Percentiles rank a stretch among this genome's conserved stretches.
These are phyloP conservation scores for Hyphochytrium catenoides DNA, from an alignment of 352 stramenopile species.

Conservation along the genomic window DNA sequence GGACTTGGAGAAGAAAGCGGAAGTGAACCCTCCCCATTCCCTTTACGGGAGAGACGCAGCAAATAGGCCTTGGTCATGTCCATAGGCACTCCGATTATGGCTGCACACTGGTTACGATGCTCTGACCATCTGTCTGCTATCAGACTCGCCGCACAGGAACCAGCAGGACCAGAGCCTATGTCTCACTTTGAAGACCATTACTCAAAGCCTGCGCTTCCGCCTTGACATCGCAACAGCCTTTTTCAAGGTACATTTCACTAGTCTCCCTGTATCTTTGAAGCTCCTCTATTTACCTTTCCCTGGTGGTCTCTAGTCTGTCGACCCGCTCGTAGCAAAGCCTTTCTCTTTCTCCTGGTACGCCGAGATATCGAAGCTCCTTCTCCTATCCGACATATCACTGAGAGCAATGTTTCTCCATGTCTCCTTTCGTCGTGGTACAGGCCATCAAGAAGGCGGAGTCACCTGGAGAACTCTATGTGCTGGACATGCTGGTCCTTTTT, in stretches of 20 bases:
- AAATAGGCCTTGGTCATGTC: neutral
- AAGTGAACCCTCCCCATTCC: too few species aligned
- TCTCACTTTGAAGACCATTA: slow-evolving; percentile 19
- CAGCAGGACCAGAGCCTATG: slow-evolving; percentile 17
- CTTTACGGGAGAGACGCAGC: neutral
- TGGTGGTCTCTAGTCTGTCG: too few species aligned
- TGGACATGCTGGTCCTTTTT: slow-evolving; percentile 25
- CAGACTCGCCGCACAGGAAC: neutral
- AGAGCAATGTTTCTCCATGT: too few species aligned
- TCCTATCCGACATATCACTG: too few species aligned
- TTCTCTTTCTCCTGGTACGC: too few species aligned
- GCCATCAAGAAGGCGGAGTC: slow-evolving; percentile 9
- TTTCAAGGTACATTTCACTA: slow-evolving; percentile 10
- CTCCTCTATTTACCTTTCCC: too few species aligned
- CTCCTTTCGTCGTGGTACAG: too few species aligned
- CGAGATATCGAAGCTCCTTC: too few species aligned
- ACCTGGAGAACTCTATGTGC: slow-evolving; percentile 7
- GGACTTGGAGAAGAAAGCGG: too few species aligned
- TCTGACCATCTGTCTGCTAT: neutral
- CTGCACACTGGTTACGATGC: slow-evolving; percentile 2
- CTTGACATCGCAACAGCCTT: slow-evolving; percentile 22
- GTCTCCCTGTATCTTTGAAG: too few species aligned
- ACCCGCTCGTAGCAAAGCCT: too few species aligned
- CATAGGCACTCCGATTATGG: slow-evolving; percentile 10
- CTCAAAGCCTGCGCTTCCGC: slow-evolving; percentile 25